phyloP scores from a whole-genome alignment of 2,329 filamentous ascomycete species.

The Fusarium coffeatum region DNA sequence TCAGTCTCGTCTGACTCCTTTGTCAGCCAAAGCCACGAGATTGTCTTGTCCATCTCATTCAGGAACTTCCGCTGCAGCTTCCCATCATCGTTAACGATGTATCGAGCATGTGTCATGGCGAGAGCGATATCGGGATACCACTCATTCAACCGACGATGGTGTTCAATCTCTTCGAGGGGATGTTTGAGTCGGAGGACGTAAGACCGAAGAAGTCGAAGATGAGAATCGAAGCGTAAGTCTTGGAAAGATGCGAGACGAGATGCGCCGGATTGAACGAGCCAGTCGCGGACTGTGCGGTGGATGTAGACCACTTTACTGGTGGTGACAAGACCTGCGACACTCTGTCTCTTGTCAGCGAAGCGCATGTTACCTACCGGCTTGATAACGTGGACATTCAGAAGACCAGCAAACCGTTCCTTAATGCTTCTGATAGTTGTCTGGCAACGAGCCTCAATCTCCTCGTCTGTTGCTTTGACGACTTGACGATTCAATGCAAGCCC shows the following conservation, averaged over 20 bases:
- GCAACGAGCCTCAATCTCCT: conserved; percentile 4
- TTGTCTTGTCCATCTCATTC: conserved; percentile 12
- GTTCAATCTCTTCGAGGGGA: conserved; percentile 51
- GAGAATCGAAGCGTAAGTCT: background rate
- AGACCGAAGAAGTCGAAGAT: conserved; percentile 10
- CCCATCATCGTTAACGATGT: conserved; percentile 35
- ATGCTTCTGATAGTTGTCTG: background rate
- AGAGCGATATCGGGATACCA: conserved; percentile 55
- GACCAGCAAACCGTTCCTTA: conserved; percentile 2
- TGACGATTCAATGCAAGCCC: background rate
- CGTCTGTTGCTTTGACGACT: background rate
- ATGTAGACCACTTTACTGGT: conserved; percentile 15
- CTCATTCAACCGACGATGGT: conserved; percentile 53
- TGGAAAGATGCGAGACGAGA: background rate
- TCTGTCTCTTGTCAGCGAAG: background rate
- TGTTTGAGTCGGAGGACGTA: conserved; percentile 49
- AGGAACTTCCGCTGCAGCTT: background rate
- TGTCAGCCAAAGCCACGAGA: conserved; percentile 12
- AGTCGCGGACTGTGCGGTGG: conserved; percentile 18
- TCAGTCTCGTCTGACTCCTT: conserved; percentile 2
- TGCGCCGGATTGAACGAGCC: conserved; percentile 1
- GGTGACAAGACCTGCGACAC: background rate
- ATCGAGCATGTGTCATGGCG: conserved; percentile 52
- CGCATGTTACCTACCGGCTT: background rate
- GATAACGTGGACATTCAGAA: background rate